These are phyloP conservation scores for Starmerella vitae DNA, from an alignment of 805 yeast genomes.

Conservation along the genomic window DNA sequence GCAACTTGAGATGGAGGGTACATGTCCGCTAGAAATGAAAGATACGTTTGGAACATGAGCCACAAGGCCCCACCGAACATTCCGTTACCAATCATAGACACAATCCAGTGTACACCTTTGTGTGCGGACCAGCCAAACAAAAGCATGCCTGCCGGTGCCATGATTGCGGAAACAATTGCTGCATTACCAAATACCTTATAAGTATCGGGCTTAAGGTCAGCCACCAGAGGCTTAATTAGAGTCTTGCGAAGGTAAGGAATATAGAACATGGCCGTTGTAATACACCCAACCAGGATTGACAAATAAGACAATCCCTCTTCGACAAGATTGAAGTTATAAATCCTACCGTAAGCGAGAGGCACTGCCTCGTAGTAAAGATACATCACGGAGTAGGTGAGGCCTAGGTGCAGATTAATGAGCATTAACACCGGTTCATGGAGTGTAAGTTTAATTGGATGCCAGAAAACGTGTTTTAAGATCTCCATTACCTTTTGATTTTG, in stretches of 20 bases:
- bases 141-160: constrained; percentile 40
- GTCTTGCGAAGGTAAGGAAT: constrained; percentile 2
- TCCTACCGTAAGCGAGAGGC: constrained; percentile 39
- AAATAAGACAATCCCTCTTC: constrained; percentile 38
- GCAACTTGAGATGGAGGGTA: constrained; percentile 37
- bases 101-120: constrained; percentile 37
- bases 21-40: constrained; percentile 37
- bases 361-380: constrained; percentile 50
- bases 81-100: constrained; percentile 34
- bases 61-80: constrained; percentile 32
- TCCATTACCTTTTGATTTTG: constrained; percentile 1
- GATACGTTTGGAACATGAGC: constrained; percentile 38
- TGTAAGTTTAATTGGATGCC: constrained; percentile 34
- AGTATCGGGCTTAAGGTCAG: not conserved
- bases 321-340: constrained; percentile 36
- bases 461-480: constrained; percentile 15
- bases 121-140: constrained; percentile 46
- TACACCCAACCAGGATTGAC: constrained; percentile 35
- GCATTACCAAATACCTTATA: constrained; percentile 16
- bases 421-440: constrained; percentile 42
- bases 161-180: constrained; percentile 32
- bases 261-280: constrained; percentile 26
- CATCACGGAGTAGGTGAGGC: constrained; percentile 39
- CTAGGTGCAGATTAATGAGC: constrained; percentile 38
- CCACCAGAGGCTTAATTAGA: not conserved